Percentiles rank a stretch among this genome's conserved stretches.
phyloP scores from a whole-genome alignment of 345 rosid genomes.

The Pistacia atlantica region DNA sequence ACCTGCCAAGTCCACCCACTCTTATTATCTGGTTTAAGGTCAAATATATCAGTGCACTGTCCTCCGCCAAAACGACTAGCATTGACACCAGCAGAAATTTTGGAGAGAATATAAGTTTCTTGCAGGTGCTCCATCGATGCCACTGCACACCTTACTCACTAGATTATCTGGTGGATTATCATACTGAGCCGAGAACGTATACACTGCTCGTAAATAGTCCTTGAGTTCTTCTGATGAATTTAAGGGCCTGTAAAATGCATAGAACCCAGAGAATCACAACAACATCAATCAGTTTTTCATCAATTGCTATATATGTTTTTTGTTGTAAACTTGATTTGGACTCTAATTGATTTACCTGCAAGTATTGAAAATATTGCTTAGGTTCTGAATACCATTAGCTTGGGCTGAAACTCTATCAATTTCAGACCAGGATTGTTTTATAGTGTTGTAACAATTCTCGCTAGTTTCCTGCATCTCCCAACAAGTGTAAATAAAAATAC shows the following conservation, averaged over 20 bases:
- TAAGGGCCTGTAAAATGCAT: slow-evolving; percentile 1
- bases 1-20: slow-evolving; percentile 58
- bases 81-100: slow-evolving; percentile 23
- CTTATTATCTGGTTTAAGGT: neutral
- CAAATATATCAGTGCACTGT: neutral
- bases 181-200: slow-evolving; percentile 10
- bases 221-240: slow-evolving; percentile 19
- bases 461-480: slow-evolving; percentile 16
- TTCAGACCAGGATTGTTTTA: slow-evolving; percentile 33
- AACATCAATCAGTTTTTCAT: neutral
- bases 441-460: slow-evolving; percentile 35
- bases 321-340: neutral
- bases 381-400: slow-evolving; percentile 17
- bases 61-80: slow-evolving; percentile 5
- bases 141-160: slow-evolving; percentile 15
- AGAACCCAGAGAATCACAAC: too few relatives aligned
- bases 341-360: slow-evolving; percentile 17
- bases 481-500: neutral
- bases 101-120: slow-evolving; percentile 28
- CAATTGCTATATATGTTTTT: neutral
- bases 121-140: slow-evolving; percentile 26
- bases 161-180: slow-evolving; percentile 21
- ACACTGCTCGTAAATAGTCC: neutral
- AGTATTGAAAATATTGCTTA: slow-evolving; percentile 19
- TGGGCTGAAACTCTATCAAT: slow-evolving; percentile 28